Evolutionary conservation across 2,329 filamentous ascomycete species (phyloP).

Genomic region (Onygena corvina): DNA sequence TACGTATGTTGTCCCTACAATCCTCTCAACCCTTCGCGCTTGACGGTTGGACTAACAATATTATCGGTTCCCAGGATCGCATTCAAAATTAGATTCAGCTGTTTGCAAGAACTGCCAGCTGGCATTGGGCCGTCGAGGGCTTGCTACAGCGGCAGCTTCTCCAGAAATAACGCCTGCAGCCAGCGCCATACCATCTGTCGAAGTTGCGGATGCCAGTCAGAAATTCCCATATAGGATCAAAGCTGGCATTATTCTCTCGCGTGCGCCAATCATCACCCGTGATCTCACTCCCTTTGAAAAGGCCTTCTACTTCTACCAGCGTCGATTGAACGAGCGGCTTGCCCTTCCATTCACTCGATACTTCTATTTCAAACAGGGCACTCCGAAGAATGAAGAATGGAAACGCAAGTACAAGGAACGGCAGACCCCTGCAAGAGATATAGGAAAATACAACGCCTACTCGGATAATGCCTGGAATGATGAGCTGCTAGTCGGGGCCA

Average conservation of each 20-base stretch:
- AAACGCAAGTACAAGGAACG: conserved; percentile 71
- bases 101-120: conserved; percentile 36
- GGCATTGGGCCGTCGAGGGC: conserved; percentile 30
- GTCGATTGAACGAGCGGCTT: conserved; percentile 85
- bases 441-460: conserved; percentile 71
- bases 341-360: conserved; percentile 75
- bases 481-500: conserved; percentile 66
- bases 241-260: conserved; percentile 70
- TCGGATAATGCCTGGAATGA: conserved; percentile 75
- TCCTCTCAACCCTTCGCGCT: neutral
- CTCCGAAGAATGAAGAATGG: conserved; percentile 76
- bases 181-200: neutral
- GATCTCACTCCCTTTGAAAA: conserved; percentile 79
- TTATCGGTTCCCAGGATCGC: conserved; percentile 19
- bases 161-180: conserved; percentile 3
- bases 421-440: conserved; percentile 65
- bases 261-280: conserved; percentile 75
- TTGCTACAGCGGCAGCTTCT: conserved; percentile 31
- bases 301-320: conserved; percentile 92
- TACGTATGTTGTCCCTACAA: conserved; percentile 25
- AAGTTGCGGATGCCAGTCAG: neutral
- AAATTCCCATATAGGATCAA: conserved; percentile 37
- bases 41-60: conserved; percentile 13
- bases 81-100: conserved; percentile 29
- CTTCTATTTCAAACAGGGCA: conserved; percentile 92